These are phyloP conservation scores for Eucalyptus fibrosa DNA, from an alignment of 345 rosid genomes.

Conservation along the genomic window DNA sequence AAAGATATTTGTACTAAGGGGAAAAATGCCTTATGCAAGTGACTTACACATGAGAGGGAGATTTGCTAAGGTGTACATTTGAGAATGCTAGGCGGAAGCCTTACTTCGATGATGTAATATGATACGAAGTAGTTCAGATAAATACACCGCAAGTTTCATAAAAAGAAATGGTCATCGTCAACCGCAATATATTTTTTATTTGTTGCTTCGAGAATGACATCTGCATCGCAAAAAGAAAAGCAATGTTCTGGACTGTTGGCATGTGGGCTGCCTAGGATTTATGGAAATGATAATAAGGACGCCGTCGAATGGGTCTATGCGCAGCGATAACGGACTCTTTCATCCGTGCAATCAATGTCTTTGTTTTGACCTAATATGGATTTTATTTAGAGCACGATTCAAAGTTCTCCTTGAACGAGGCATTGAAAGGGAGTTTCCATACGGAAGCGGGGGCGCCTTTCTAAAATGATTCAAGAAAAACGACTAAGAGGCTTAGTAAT, in stretches of 20 bases:
- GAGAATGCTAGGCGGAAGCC: background rate
- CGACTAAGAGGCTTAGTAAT: background rate
- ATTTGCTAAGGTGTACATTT: background rate
- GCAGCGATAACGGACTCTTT: background rate
- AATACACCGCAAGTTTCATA: no score
- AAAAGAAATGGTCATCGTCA: no score
- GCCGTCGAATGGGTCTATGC: no score
- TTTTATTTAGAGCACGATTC: background rate
- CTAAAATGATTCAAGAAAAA: background rate
- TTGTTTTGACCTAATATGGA: background rate
- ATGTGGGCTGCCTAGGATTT: background rate
- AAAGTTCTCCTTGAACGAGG: background rate
- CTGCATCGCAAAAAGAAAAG: background rate
- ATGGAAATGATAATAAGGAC: background rate
- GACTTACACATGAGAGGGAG: background rate
- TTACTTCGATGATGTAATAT: background rate
- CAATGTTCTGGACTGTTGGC: background rate
- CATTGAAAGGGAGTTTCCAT: background rate
- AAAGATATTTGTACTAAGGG: background rate
- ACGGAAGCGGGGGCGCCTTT: background rate
- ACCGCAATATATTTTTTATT: no score
- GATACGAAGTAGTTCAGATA: no score
- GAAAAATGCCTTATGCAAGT: background rate
- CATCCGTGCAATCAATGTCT: background rate
- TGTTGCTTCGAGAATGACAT: no score